Conservation (phyloP, 2,329 filamentous ascomycete species). For the Chaetomiaceae sp. region DNA sequence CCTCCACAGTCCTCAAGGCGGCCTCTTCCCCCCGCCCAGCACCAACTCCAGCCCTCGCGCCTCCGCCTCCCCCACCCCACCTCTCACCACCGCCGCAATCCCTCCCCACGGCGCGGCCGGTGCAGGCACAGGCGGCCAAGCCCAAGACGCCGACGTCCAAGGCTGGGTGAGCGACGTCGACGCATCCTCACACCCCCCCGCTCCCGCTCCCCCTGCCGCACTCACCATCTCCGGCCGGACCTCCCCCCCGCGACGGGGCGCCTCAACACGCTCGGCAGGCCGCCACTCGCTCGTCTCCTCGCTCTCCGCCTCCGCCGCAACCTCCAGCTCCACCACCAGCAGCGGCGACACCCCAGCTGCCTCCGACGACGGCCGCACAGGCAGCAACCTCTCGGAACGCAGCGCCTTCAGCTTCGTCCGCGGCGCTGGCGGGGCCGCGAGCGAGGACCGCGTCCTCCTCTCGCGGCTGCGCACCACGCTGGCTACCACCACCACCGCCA, state of each 20-base stretch:
- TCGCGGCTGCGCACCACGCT: slow-evolving; percentile 6
- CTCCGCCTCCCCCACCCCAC: background rate
- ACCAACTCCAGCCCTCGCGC: slow-evolving; percentile 3
- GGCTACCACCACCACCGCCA: background rate
- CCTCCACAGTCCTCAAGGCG: slow-evolving; percentile 16
- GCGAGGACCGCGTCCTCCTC: slow-evolving; percentile 5
- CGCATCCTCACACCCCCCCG: slow-evolving; percentile 34
- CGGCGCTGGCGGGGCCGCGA: background rate
- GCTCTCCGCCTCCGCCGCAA: background rate
- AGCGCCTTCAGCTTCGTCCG: slow-evolving; percentile 35
- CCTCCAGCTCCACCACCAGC: background rate
- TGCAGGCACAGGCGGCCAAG: slow-evolving; percentile 12
- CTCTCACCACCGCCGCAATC: slow-evolving; percentile 20
- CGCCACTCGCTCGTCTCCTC: background rate
- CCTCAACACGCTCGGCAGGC: too few relatives aligned
- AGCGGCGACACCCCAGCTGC: too few relatives aligned
- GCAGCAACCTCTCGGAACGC: slow-evolving; percentile 51
- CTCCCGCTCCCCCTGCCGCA: too few relatives aligned
- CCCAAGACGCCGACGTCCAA: slow-evolving; percentile 47
- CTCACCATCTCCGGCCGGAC: slow-evolving; percentile 1
- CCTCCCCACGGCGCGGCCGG: too few relatives aligned
- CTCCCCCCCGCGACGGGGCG: too few relatives aligned
- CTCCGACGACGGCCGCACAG: slow-evolving; percentile 36
- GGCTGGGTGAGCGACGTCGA: slow-evolving; percentile 54
- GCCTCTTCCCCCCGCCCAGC: slow-evolving; percentile 15